These are phyloP conservation scores for Inga laurina DNA, from an alignment of 306 rosid species.

Conservation along the genomic window DNA sequence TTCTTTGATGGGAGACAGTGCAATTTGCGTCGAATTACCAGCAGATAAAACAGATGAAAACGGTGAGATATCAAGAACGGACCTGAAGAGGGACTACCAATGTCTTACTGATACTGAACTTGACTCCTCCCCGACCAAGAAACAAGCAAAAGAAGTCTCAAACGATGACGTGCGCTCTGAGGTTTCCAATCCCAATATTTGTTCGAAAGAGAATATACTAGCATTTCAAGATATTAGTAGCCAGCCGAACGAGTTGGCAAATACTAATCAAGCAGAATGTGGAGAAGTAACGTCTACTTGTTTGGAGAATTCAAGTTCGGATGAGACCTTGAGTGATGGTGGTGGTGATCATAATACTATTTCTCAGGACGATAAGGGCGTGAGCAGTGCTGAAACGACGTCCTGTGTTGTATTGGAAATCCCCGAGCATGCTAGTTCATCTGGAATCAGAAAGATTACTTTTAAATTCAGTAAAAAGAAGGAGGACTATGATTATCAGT, in stretches of 20 bases:
- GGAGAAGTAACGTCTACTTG: conserved; percentile 76
- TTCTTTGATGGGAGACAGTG: conserved; percentile 78
- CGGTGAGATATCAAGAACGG: conserved; percentile 41
- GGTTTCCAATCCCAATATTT: conserved; percentile 72
- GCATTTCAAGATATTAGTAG: conserved; percentile 78
- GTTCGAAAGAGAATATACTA: conserved; percentile 58
- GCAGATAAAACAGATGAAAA: conserved; percentile 51
- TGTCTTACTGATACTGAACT: conserved; percentile 51
- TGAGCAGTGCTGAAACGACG: conserved; percentile 41
- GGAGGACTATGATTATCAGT: conserved; percentile 53
- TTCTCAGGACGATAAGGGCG: conserved; percentile 40
- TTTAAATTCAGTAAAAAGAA: conserved; percentile 86
- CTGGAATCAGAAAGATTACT: conserved; percentile 88
- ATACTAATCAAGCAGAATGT: conserved; percentile 56
- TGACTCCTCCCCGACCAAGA: conserved; percentile 56
- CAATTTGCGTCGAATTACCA: conserved; percentile 46
- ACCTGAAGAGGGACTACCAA: conserved; percentile 71
- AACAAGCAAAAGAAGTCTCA: conserved; percentile 74
- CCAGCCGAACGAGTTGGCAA: conserved; percentile 53
- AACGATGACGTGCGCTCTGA: conserved; percentile 87
- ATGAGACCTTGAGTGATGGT: conserved; percentile 58
- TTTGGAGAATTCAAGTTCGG: conserved; percentile 66
- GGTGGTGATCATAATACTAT: conserved; percentile 41
- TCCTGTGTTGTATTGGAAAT: conserved; percentile 83
- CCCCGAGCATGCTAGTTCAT: conserved; percentile 68